phyloP scores from a whole-genome alignment of 1,139 yeast genomes.

The Yamadazyma aaseri region DNA sequence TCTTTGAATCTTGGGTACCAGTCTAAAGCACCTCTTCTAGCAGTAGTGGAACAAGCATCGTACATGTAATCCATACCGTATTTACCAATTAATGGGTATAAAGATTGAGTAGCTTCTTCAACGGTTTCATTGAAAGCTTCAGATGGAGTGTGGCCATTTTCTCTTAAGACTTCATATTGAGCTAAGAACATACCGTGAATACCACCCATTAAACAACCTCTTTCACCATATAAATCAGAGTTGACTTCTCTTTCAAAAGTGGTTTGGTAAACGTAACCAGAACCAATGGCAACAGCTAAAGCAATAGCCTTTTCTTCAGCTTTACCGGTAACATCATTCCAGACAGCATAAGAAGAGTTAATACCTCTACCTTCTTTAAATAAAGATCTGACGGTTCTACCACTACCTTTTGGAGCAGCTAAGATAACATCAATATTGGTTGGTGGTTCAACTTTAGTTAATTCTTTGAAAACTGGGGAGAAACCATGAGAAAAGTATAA shows the following conservation, averaged over 20 bases:
- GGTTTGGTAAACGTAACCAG: constrained; percentile 99
- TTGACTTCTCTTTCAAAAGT: constrained; percentile 98
- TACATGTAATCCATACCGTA: constrained; percentile 99
- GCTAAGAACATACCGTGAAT: constrained; percentile 99
- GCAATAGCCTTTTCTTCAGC: constrained; percentile 99
- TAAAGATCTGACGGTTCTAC: constrained; percentile 98
- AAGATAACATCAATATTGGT: constrained; percentile 91
- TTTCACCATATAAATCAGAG: constrained; percentile 99
- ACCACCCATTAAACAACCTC: constrained; percentile 99
- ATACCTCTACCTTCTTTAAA: constrained; percentile 99
- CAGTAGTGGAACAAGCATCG: constrained; percentile 99
- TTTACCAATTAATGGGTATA: constrained; percentile 97
- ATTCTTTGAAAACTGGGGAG: constrained; percentile 98
- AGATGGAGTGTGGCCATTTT: constrained; percentile 99
- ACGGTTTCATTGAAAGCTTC: constrained; percentile 99
- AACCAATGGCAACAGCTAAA: constrained; percentile 97
- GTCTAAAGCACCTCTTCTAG: constrained; percentile 99
- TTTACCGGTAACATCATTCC: constrained; percentile 99
- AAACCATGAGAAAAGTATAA: constrained; percentile 99
- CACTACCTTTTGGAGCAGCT: constrained; percentile 99
- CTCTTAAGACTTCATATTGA: constrained; percentile 99
- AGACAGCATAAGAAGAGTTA: constrained; percentile 98
- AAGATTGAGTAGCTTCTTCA: constrained; percentile 99
- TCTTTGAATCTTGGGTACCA: constrained; percentile 99
- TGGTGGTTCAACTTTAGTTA: constrained; percentile 96